Evolutionary conservation across 108 stramenopile species (phyloP).

Genomic region (Schizochytrium sp.): DNA sequence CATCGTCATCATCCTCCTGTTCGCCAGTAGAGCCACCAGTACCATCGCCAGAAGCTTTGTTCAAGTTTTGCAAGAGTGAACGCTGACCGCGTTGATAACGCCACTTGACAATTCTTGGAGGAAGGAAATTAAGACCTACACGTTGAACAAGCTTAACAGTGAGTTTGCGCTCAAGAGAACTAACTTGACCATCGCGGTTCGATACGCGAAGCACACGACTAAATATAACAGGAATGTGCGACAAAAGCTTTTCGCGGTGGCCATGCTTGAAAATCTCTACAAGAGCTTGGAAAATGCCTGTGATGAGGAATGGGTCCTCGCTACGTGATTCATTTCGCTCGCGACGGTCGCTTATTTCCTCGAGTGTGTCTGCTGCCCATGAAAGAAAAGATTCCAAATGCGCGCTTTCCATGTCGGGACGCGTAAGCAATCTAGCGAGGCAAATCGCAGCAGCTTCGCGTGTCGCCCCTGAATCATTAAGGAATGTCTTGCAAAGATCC

Average conservation of each 20-base stretch:
- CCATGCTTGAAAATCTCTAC: conserved; percentile 80
- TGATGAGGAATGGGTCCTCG: conserved; percentile 73
- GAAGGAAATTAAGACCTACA: conserved; percentile 86
- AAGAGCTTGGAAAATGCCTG: conserved; percentile 87
- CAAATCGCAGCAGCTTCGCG: conserved; percentile 91
- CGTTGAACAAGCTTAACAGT: conserved; percentile 92
- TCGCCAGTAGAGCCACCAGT: not conserved
- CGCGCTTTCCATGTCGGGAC: conserved; percentile 89
- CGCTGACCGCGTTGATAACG: conserved; percentile 90
- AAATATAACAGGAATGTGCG: conserved; percentile 8
- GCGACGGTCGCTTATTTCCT: not conserved
- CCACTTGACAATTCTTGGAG: conserved; percentile 91
- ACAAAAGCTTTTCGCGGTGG: conserved; percentile 62
- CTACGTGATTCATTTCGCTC: not conserved
- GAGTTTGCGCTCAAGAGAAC: conserved; percentile 81
- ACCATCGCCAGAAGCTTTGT: not conserved
- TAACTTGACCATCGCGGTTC: not conserved
- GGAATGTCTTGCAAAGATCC: conserved; percentile 73
- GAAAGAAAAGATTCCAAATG: conserved; percentile 80
- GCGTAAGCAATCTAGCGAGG: conserved; percentile 86
- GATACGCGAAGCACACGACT: not conserved
- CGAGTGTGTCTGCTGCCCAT: conserved; percentile 74
- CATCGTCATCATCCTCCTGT: conserved; percentile 69
- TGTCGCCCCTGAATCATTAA: conserved; percentile 87
- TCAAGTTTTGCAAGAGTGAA: conserved; percentile 83